Conservation (phyloP, 805 yeast genomes). For the Kuraishia floccosa region DNA sequence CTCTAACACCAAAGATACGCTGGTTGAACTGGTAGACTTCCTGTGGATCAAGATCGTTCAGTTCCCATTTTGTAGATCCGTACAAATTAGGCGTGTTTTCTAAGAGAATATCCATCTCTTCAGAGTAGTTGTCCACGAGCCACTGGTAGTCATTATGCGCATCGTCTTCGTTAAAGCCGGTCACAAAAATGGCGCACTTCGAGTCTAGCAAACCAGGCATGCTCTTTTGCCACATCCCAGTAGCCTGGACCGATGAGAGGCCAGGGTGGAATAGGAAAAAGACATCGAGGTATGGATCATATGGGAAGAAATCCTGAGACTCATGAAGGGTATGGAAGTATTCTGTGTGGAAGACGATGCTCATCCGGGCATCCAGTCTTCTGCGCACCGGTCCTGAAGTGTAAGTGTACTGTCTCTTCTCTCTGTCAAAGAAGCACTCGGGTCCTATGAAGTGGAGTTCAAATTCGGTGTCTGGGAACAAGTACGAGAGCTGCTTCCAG, state of each 20-base stretch:
- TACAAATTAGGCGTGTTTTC: slow-evolving; percentile 63
- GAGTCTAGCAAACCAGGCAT: slow-evolving; percentile 83
- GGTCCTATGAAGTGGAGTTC: slow-evolving; percentile 94
- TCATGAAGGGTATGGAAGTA: slow-evolving; percentile 88
- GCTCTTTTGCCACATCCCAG: slow-evolving; percentile 75
- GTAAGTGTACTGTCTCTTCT: slow-evolving; percentile 47
- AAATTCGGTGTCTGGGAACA: slow-evolving; percentile 74
- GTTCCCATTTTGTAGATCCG: slow-evolving; percentile 87
- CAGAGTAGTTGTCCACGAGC: slow-evolving; percentile 51
- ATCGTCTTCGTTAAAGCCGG: slow-evolving; percentile 80
- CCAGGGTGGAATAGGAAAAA: slow-evolving; percentile 97
- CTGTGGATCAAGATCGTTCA: slow-evolving; percentile 85
- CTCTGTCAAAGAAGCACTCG: slow-evolving; percentile 71
- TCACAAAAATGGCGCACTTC: slow-evolving; percentile 84
- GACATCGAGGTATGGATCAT: slow-evolving; percentile 90
- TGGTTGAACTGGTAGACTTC: slow-evolving; percentile 91
- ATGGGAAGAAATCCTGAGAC: slow-evolving; percentile 92
- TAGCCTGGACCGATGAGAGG: slow-evolving; percentile 68
- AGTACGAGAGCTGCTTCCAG: slow-evolving; percentile 85
- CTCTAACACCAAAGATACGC: slow-evolving; percentile 84
- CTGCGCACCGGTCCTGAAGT: slow-evolving; percentile 57
- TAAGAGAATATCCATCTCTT: slow-evolving; percentile 75
- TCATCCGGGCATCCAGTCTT: slow-evolving; percentile 62
- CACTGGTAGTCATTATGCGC: slow-evolving; percentile 58
- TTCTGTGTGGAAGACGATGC: slow-evolving; percentile 76